Conservation (phyloP, 2,329 filamentous ascomycete genomes). For the Neofusicoccum kwambonambiense region DNA sequence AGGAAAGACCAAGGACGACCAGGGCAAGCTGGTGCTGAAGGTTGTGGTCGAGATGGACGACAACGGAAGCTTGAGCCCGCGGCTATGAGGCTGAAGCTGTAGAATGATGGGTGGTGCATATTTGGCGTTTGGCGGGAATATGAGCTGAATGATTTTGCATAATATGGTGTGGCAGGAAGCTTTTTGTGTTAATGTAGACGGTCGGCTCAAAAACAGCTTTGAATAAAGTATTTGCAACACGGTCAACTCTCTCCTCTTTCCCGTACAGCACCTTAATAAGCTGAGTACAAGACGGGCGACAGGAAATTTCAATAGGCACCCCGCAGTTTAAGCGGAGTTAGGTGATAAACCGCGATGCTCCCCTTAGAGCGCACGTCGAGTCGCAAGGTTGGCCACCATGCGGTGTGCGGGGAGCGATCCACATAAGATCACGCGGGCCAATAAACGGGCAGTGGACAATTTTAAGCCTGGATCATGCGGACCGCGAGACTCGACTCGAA, state of each 20-base stretch:
- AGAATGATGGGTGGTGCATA: neutral
- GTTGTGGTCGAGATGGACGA: constrained; percentile 57
- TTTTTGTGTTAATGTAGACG: neutral
- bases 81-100: neutral
- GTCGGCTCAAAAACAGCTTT: neutral
- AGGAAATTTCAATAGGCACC: neutral
- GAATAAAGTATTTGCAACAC: constrained; percentile 7
- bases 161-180: neutral
- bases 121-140: neutral
- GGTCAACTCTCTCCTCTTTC: neutral
- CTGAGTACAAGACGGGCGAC: neutral
- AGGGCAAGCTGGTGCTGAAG: constrained; percentile 70
- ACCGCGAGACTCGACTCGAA: neutral
- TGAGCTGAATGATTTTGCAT: neutral
- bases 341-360: neutral
- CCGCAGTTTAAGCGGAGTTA: neutral
- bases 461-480: neutral
- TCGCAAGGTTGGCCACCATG: neutral
- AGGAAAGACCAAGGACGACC: constrained; percentile 64
- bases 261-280: neutral
- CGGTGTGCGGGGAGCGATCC: neutral
- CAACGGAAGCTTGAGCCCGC: constrained; percentile 2
- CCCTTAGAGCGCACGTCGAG: neutral
- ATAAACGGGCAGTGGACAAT: neutral
- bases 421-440: neutral